These are phyloP conservation scores for Trichoderma sp. DNA, from an alignment of 2,329 filamentous ascomycete species.

Conservation along the genomic window DNA sequence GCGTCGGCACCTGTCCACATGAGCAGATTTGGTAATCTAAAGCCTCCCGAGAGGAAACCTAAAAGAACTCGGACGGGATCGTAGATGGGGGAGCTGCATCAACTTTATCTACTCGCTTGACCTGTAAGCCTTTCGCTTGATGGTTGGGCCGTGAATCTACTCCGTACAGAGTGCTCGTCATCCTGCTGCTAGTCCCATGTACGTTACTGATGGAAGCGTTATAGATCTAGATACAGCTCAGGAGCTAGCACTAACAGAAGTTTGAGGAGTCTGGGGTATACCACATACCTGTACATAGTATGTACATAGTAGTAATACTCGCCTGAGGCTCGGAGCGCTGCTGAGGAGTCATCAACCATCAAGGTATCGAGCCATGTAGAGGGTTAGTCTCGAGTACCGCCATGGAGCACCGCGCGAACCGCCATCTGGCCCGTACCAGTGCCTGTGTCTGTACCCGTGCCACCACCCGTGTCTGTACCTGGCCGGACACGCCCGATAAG, in stretches of 20 bases:
- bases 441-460: neutral
- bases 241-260: neutral
- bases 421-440: neutral
- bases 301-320: no score
- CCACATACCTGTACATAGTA: no score
- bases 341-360: neutral
- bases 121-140: neutral
- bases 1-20: neutral
- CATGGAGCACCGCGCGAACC: neutral
- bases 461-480: neutral
- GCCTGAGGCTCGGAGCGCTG: neutral
- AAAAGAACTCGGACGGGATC: neutral
- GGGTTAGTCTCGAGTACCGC: neutral
- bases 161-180: neutral
- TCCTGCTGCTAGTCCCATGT: neutral
- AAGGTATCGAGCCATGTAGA: neutral
- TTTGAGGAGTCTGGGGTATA: neutral
- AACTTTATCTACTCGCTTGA: constrained; percentile 10
- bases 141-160: neutral
- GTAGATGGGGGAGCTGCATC: neutral
- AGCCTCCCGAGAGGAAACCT: neutral
- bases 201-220: neutral
- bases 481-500: neutral
- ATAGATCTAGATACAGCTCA: neutral
- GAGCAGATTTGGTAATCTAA: neutral